Evolutionary conservation across 2,329 filamentous ascomycete genomes (phyloP), one percentile per base, ranked within the genome.

Genomic region (Atkinsonella texensis): DNA sequence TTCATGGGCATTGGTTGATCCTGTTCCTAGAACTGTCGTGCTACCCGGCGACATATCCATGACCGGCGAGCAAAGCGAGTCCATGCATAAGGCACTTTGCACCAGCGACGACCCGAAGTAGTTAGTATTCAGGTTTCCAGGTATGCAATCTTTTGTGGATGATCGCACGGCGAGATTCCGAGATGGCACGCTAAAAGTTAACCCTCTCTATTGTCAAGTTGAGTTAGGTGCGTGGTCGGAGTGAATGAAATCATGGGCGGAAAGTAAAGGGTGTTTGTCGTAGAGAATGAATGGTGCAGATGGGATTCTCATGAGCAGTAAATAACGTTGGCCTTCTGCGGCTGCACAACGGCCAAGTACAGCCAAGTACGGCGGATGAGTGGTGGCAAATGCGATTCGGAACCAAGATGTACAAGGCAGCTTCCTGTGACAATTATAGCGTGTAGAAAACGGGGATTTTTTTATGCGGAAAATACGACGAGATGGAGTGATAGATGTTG

Each of bases 1-100:
- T 40, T 44, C n/a, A 32, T 28, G 44, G 33, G 49, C 18, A 4
- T 41, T 13, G 20, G 46, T 46, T 11, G 40, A 31, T 10, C 39
- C 23, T 31, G 48, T 9, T 12, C 46, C 15, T 20, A 49, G 31
- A 13, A 15, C 20, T 4, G 49, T 32, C 32, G 52, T 39, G 17
- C 52, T 31, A 15, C 50, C 49, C 39, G 33, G 18, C 20, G 50
- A 49, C 42, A 49, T 48, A 17, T 54, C 40, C 54, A 52, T 53
- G 52, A 32, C 52, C 20, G 43, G 17, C 45, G 46, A 42, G 17
- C 45, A 43, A 42, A 43, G 44, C 20, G 43, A 49, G 48, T 53
- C 46, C 46, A 31, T 40, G 47, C 46, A 40, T 20, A 12, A 42
- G 46, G 38, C 46, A 23, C 17, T 31, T 4, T 31, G 23, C 13